Evolutionary conservation across 2,329 filamentous ascomycete genomes (phyloP).

Genomic region (Ascochyta rabiei): DNA sequence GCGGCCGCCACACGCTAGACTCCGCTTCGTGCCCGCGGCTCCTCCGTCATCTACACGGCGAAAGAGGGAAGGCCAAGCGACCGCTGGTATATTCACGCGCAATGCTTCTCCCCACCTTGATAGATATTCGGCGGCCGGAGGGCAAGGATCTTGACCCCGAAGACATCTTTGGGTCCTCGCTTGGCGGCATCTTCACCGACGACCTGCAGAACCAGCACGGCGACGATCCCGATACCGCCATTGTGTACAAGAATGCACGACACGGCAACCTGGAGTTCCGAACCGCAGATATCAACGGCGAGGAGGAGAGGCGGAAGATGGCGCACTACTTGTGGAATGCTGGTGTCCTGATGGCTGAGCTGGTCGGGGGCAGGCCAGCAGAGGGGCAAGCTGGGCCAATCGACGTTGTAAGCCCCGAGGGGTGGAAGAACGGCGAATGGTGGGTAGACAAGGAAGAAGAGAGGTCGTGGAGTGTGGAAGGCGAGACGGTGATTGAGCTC

Average conservation of each 20-base stretch:
- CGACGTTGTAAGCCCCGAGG: conserved; percentile 20
- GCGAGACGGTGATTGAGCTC: conserved; percentile 65
- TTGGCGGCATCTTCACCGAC: conserved; percentile 71
- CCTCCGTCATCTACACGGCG: neutral
- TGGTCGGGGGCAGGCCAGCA: conserved; percentile 44
- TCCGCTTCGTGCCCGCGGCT: neutral
- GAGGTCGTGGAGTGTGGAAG: conserved; percentile 55
- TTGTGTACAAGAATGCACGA: conserved; percentile 61
- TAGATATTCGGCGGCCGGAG: conserved; percentile 35
- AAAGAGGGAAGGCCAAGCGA: neutral
- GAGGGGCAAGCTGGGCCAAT: conserved; percentile 24
- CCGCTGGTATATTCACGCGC: neutral
- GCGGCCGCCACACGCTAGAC: neutral
- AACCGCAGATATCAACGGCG: conserved; percentile 55
- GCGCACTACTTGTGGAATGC: conserved; percentile 79
- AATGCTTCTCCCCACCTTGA: conserved; percentile 39
- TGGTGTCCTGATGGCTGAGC: conserved; percentile 53
- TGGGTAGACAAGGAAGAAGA: conserved; percentile 43
- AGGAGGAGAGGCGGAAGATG: conserved; percentile 66
- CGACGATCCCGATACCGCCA: conserved; percentile 60
- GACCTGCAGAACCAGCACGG: conserved; percentile 71
- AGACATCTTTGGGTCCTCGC: conserved; percentile 64
- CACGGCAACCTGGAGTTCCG: conserved; percentile 47
- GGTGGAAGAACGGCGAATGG: conserved; percentile 36
- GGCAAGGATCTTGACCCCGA: conserved; percentile 54